Evolutionary conservation across 331 rosid species (phyloP).

Genomic region (Erythrophleum ivorense): DNA sequence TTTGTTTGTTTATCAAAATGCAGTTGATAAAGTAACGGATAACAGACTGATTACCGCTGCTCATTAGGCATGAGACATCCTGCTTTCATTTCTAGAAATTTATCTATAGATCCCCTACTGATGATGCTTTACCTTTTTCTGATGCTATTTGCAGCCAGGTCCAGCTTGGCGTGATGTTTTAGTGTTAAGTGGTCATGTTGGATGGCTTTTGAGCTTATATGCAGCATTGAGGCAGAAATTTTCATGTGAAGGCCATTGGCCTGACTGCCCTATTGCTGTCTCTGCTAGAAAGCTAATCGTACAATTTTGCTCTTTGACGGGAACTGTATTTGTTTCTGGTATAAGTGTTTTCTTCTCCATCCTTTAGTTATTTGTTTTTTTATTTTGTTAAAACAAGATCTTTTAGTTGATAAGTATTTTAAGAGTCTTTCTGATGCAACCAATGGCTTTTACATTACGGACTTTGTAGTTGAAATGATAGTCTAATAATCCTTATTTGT

Average conservation of each 20-base stretch:
- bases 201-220: conserved; percentile 92
- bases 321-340: conserved; percentile 86
- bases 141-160: conserved; percentile 79
- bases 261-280: conserved; percentile 89
- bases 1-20: conserved; percentile 31
- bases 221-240: conserved; percentile 80
- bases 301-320: conserved; percentile 87
- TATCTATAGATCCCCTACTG: conserved; percentile 20
- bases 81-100: conserved; percentile 33
- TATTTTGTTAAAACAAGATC: conserved; percentile 26
- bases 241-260: conserved; percentile 86
- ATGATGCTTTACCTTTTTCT: conserved; percentile 34
- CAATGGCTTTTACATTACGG: conserved; percentile 9
- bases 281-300: conserved; percentile 89
- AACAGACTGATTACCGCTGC: conserved; percentile 9
- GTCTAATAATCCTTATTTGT: conserved; percentile 25
- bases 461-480: conserved; percentile 31
- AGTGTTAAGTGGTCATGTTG: conserved; percentile 74
- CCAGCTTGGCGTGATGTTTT: conserved; percentile 86
- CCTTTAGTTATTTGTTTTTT: conserved; percentile 23
- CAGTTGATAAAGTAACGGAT: conserved; percentile 11
- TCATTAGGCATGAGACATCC: conserved; percentile 24
- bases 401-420: conserved; percentile 36
- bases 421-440: conserved; percentile 22
- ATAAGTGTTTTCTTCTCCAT: conserved; percentile 43